Conservation (phyloP, 805 yeast genomes). For the Saccharomycopsis sp. region DNA sequence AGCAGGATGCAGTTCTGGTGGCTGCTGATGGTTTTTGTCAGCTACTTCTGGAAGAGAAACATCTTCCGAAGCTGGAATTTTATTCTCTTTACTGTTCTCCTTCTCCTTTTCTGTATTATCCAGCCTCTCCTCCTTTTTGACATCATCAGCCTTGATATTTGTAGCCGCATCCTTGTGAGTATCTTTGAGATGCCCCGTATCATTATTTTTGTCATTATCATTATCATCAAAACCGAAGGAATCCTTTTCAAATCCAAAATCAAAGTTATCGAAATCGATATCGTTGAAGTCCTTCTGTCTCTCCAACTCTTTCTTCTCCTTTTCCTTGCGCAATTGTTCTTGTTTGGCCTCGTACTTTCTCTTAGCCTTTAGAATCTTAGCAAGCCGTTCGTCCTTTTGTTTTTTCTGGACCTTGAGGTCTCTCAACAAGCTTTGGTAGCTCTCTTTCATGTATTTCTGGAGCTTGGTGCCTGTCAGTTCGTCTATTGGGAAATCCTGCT, state of each 20-base stretch:
- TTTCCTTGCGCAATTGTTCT: neutral
- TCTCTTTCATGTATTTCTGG: conserved; percentile 4
- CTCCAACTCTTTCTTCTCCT: conserved; percentile 5
- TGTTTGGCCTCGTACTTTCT: neutral
- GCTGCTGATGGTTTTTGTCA: neutral
- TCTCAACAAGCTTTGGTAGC: neutral
- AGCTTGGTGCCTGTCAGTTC: conserved; percentile 9
- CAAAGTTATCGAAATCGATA: conserved; percentile 19
- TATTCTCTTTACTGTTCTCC: neutral
- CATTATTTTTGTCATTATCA: neutral
- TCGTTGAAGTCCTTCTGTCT: conserved; percentile 3
- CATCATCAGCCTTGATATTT: neutral
- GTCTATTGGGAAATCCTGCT: conserved; percentile 5
- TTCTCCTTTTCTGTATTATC: neutral
- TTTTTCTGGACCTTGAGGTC: neutral
- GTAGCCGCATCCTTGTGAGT: too few relatives aligned
- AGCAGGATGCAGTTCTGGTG: neutral
- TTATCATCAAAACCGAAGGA: neutral
- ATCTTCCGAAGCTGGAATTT: too few relatives aligned
- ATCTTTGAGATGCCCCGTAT: neutral
- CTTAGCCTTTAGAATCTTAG: neutral
- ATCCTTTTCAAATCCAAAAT: conserved; percentile 18
- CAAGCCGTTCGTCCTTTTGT: neutral
- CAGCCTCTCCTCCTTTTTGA: neutral
- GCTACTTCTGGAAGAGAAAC: neutral